These are phyloP conservation scores for Tolypocladium sp. DNA, from an alignment of 2,329 filamentous ascomycete genomes.

Conservation along the genomic window DNA sequence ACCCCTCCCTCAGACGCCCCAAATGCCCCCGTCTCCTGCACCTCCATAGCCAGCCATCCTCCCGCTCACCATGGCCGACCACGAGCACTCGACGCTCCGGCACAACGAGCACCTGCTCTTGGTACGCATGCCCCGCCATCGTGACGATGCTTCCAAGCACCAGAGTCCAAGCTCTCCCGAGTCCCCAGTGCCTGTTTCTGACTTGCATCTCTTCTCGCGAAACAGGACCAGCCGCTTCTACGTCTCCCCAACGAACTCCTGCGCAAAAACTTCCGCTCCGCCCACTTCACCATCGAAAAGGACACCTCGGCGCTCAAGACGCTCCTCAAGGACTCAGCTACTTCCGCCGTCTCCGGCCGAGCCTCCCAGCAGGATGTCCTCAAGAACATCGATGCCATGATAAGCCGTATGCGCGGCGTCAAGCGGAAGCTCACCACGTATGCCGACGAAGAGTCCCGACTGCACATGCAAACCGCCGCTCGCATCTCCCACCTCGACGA, in stretches of 20 bases:
- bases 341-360: constrained; percentile 55
- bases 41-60: neutral
- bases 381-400: constrained; percentile 73
- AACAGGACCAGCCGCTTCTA: constrained; percentile 84
- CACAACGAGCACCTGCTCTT: constrained; percentile 69
- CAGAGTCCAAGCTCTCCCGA: neutral
- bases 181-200: neutral
- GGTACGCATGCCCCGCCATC: constrained; percentile 31
- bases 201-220: neutral
- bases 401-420: constrained; percentile 72
- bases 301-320: constrained; percentile 55
- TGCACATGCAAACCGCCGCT: constrained; percentile 68
- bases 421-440: constrained; percentile 77
- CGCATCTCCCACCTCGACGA: constrained; percentile 74
- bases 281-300: constrained; percentile 68
- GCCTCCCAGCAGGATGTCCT: constrained; percentile 63
- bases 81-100: constrained; percentile 58
- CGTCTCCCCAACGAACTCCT: constrained; percentile 88
- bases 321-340: constrained; percentile 53
- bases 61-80: constrained; percentile 41
- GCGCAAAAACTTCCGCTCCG: constrained; percentile 86
- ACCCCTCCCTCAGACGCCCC: neutral
- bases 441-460: constrained; percentile 68
- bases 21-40: neutral
- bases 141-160: neutral